phyloP scores from a whole-genome alignment of 164 flowering plant genomes.

The Annona squamosa region DNA sequence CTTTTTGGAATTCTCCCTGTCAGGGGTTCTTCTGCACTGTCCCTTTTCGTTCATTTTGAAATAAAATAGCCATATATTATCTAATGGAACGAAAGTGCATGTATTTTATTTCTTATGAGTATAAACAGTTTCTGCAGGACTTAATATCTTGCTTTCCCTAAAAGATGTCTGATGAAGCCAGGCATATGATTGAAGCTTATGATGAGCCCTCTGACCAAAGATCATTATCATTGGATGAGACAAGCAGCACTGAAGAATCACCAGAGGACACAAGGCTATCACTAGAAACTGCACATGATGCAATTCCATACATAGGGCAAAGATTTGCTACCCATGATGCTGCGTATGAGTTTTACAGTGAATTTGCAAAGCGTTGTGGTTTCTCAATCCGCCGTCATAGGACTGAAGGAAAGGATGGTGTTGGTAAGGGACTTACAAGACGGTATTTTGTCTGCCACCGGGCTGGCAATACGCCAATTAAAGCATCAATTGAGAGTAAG shows the following conservation, averaged over 20 bases:
- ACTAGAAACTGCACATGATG: slow-evolving; percentile 53
- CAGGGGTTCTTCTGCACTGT: too few relatives aligned
- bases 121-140: not conserved
- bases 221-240: slow-evolving; percentile 73
- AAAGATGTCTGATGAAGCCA: slow-evolving; percentile 43
- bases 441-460: slow-evolving; percentile 95
- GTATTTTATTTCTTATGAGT: not conserved
- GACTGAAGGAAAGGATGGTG: slow-evolving; percentile 93
- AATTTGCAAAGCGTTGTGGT: slow-evolving; percentile 81
- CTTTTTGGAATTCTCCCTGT: too few relatives aligned
- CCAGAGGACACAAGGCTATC: slow-evolving; percentile 70
- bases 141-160: slow-evolving; percentile 1
- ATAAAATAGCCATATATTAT: too few relatives aligned
- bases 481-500: slow-evolving; percentile 53
- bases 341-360: slow-evolving; percentile 87
- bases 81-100: too few relatives aligned
- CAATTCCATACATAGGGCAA: slow-evolving; percentile 75
- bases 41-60: too few relatives aligned
- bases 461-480: slow-evolving; percentile 86
- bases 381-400: slow-evolving; percentile 88
- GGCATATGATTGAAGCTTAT: slow-evolving; percentile 45
- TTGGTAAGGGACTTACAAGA: slow-evolving; percentile 89
- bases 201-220: slow-evolving; percentile 81
- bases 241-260: slow-evolving; percentile 83
- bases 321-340: slow-evolving; percentile 78